Percentiles rank a stretch among this genome's conserved stretches.
Evolutionary conservation across 176 grass and related monocot species (phyloP).

Genomic region (Zizania latifolia): DNA sequence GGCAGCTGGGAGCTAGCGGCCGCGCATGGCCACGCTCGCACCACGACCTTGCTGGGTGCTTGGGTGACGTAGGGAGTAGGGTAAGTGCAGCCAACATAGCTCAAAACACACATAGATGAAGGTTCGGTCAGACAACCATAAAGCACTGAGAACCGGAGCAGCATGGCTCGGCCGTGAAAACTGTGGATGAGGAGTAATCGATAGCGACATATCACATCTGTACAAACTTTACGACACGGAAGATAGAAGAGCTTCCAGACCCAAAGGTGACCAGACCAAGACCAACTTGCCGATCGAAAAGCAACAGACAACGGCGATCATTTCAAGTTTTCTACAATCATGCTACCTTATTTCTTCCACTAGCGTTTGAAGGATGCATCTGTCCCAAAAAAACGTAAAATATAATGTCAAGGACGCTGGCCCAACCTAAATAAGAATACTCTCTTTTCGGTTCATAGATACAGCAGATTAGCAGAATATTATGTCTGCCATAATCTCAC

Average conservation of each 20-base stretch:
- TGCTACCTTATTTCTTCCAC: background rate
- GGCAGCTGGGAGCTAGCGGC: too few relatives aligned
- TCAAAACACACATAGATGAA: background rate
- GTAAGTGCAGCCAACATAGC: too few relatives aligned
- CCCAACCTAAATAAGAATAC: slow-evolving; percentile 19
- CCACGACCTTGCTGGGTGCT: too few relatives aligned
- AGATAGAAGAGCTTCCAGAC: background rate
- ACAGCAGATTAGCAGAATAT: slow-evolving; percentile 16
- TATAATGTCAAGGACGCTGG: background rate
- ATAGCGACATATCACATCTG: background rate
- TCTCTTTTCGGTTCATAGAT: background rate
- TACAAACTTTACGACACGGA: background rate
- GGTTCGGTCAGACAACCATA: background rate
- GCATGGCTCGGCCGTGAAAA: background rate
- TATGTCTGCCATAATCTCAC: slow-evolving; percentile 34
- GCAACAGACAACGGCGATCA: background rate
- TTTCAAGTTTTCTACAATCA: background rate
- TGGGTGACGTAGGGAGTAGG: too few relatives aligned
- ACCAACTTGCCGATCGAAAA: background rate
- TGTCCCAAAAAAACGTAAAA: slow-evolving; percentile 24
- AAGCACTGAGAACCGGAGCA: background rate
- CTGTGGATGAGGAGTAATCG: background rate
- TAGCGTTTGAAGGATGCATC: background rate
- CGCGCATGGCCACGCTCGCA: too few relatives aligned
- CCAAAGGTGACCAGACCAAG: background rate